Conservation (phyloP, 352 stramenopile genomes). For the Detonula confervacea region DNA sequence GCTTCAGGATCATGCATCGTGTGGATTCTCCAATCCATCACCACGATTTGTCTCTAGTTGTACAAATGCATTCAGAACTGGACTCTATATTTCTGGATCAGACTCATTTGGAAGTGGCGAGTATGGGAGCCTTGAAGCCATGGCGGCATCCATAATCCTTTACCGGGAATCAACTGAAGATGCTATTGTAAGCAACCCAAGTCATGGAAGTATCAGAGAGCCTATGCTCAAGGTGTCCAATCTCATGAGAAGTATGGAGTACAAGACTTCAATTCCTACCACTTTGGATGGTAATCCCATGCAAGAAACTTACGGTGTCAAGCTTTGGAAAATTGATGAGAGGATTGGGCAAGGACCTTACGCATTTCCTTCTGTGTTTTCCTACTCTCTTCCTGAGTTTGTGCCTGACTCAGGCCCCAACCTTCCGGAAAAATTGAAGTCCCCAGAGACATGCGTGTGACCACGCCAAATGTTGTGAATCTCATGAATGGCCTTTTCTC, state of each 20-base stretch:
- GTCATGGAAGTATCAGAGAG: slow-evolving; percentile 59
- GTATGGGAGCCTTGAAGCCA: slow-evolving; percentile 75
- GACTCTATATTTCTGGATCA: slow-evolving; percentile 39
- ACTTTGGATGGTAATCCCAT: slow-evolving; percentile 35
- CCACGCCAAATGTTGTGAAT: slow-evolving; percentile 60
- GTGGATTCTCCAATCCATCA: slow-evolving; percentile 70
- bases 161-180: slow-evolving; percentile 69
- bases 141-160: slow-evolving; percentile 72
- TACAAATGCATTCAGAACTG: slow-evolving; percentile 64
- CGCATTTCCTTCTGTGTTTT: slow-evolving; percentile 74
- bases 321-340: slow-evolving; percentile 53
- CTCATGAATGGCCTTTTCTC: slow-evolving; percentile 81
- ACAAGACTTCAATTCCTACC: slow-evolving; percentile 47
- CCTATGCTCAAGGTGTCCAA: slow-evolving; percentile 66
- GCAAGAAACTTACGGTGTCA: slow-evolving; percentile 32
- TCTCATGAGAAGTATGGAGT: slow-evolving; percentile 65
- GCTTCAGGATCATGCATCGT: slow-evolving; percentile 63
- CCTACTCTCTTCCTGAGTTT: slow-evolving; percentile 75
- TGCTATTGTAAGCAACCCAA: slow-evolving; percentile 60
- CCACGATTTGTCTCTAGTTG: slow-evolving; percentile 68
- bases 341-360: slow-evolving; percentile 55
- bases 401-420: slow-evolving; percentile 41
- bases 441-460: slow-evolving; percentile 70
- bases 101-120: slow-evolving; percentile 61
- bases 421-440: slow-evolving; percentile 20